A percentile compares a stretch with the other conserved stretches of the same genome.
Conservation (phyloP, 2,329 filamentous ascomycete genomes). For the Didymella sp. region DNA sequence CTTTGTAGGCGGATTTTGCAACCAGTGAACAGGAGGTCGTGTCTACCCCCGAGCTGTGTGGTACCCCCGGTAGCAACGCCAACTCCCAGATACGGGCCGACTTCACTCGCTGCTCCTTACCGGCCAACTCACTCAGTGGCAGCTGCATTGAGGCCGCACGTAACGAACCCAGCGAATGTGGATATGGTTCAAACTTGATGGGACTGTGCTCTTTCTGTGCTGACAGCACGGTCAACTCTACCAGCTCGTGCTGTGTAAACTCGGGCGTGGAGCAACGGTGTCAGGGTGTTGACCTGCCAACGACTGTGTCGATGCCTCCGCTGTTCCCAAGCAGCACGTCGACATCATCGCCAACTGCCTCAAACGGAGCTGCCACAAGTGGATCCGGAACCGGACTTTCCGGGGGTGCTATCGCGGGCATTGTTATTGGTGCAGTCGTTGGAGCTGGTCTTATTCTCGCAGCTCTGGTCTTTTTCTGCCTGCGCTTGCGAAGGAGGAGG, state of each 20-base stretch:
- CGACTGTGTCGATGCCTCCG: constrained; percentile 66
- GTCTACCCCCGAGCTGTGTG: constrained; percentile 75
- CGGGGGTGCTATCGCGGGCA: constrained; percentile 88
- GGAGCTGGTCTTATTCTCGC: constrained; percentile 73
- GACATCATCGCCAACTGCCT: constrained; percentile 59
- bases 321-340: constrained; percentile 66
- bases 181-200: constrained; percentile 72
- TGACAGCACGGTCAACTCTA: constrained; percentile 84
- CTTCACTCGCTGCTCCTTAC: constrained; percentile 86
- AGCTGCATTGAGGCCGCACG: constrained; percentile 75
- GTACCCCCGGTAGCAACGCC: constrained; percentile 68
- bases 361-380: constrained; percentile 40
- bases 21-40: constrained; percentile 87
- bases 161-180: constrained; percentile 89
- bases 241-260: constrained; percentile 92
- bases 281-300: constrained; percentile 76
- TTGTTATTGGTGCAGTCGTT: constrained; percentile 80
- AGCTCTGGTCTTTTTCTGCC: constrained; percentile 66
- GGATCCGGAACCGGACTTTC: constrained; percentile 63
- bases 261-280: constrained; percentile 78
- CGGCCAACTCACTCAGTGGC: constrained; percentile 76
- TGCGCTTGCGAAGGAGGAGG: constrained; percentile 62
- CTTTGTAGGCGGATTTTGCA: constrained; percentile 74
- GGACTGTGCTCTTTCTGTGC: constrained; percentile 90
- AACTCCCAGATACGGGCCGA: constrained; percentile 85